phyloP scores from a whole-genome alignment of 176 grass and related monocot genomes.

The Bolboschoenus planiculmis region DNA sequence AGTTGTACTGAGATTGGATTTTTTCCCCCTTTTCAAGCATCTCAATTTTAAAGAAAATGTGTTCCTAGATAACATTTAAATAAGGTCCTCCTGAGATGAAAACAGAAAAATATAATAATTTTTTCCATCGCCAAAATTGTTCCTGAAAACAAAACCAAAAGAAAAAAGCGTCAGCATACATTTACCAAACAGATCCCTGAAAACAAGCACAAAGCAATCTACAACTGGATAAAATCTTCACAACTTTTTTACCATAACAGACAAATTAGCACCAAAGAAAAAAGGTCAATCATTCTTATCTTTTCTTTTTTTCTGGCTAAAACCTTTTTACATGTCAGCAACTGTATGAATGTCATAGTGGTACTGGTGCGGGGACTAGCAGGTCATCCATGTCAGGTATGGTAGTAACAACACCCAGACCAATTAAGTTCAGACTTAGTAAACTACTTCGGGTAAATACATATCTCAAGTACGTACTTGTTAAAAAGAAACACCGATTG shows the following conservation, averaged over 20 bases:
- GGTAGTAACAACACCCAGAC: neutral
- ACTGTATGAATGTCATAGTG: neutral
- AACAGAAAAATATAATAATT: neutral
- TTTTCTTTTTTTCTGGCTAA: neutral
- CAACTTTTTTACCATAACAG: neutral
- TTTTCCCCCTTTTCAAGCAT: slow-evolving; percentile 8
- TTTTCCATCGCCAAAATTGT: slow-evolving; percentile 31
- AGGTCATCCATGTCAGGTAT: neutral
- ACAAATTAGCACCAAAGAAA: neutral
- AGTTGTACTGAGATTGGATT: neutral
- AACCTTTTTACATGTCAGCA: neutral
- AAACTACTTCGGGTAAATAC: neutral
- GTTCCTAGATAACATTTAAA: neutral
- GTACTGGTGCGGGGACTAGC: neutral
- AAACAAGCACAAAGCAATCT: neutral
- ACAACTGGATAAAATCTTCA: neutral
- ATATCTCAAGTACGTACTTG: neutral
- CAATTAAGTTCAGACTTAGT: neutral
- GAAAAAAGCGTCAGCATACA: neutral
- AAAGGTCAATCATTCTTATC: neutral
- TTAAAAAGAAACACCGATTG: neutral
- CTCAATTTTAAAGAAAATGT: slow-evolving; percentile 24
- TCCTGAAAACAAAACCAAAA: slow-evolving; percentile 14
- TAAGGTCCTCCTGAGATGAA: neutral
- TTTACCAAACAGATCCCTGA: neutral